Conservation (phyloP, 2,329 filamentous ascomycete genomes). For the Apiospora phragmitis region DNA sequence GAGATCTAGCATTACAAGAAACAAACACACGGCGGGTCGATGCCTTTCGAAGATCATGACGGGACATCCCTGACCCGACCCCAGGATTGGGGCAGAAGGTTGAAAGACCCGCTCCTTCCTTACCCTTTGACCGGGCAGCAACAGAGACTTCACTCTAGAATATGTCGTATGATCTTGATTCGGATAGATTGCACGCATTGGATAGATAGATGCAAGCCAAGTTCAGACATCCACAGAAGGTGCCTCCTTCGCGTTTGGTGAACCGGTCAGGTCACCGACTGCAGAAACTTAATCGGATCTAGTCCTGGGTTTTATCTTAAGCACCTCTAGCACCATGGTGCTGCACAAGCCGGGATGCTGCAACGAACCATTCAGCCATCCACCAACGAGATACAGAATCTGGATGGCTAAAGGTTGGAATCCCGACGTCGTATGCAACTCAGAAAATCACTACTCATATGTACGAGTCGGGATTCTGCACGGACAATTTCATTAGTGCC, state of each 20-base stretch:
- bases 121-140: neutral
- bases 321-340: neutral
- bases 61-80: conserved; percentile 3
- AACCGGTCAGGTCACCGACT: neutral
- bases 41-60: conserved; percentile 2
- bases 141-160: neutral
- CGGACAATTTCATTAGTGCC: neutral
- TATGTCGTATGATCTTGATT: neutral
- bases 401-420: neutral
- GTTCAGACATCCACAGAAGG: neutral
- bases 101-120: neutral
- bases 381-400: neutral
- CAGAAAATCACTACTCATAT: neutral
- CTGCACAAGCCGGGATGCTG: conserved; percentile 1
- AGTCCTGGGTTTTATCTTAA: neutral
- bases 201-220: neutral
- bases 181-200: neutral
- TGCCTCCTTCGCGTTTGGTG: neutral
- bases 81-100: neutral
- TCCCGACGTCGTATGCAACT: neutral
- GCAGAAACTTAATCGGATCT: neutral
- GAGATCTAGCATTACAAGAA: conserved; percentile 15
- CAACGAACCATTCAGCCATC: neutral
- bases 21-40: conserved; percentile 14
- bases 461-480: neutral